A percentile compares a stretch with the other conserved stretches of the same genome.
Evolutionary conservation across 2,329 filamentous ascomycete genomes (phyloP).

Genomic region (Penicillium sp.): DNA sequence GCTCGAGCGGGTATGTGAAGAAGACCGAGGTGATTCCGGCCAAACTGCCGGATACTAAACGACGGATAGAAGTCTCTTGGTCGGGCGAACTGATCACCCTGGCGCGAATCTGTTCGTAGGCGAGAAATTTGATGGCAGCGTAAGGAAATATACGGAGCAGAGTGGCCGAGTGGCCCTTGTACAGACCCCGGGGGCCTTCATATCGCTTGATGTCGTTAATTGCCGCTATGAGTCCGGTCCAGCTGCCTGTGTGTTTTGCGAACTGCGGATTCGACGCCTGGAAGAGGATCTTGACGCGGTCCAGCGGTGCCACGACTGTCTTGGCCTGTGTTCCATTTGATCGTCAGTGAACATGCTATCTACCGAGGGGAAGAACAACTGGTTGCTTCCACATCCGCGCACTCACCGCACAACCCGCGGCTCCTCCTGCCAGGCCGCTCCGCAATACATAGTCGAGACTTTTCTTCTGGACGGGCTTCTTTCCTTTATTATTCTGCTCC

Average conservation of each 20-base stretch:
- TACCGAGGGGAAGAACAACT: background rate
- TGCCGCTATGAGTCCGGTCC: constrained; percentile 80
- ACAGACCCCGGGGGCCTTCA: constrained; percentile 78
- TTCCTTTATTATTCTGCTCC: constrained; percentile 20
- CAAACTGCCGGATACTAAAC: constrained; percentile 54
- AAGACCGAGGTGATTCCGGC: constrained; percentile 87
- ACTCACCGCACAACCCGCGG: constrained; percentile 88
- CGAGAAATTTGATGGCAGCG: constrained; percentile 95
- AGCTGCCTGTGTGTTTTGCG: constrained; percentile 87
- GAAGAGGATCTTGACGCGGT: constrained; percentile 98
- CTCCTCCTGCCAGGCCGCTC: constrained; percentile 82
- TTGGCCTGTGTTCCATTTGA: constrained; percentile 69
- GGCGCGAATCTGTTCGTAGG: constrained; percentile 92
- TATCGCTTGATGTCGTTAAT: constrained; percentile 79
- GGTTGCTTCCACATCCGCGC: background rate
- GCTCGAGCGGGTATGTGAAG: constrained; percentile 92
- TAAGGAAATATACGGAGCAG: constrained; percentile 95
- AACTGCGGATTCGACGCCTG: constrained; percentile 94
- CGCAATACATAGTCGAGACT: constrained; percentile 83
- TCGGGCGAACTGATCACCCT: constrained; percentile 71
- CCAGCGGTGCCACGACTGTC: constrained; percentile 91
- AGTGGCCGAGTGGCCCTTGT: constrained; percentile 92
- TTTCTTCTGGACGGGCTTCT: constrained; percentile 64
- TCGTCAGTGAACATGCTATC: constrained; percentile 10
- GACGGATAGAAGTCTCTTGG: constrained; percentile 79